phyloP scores from a whole-genome alignment of 192 early-diverging fungal genomes.

The Backusella circina region DNA sequence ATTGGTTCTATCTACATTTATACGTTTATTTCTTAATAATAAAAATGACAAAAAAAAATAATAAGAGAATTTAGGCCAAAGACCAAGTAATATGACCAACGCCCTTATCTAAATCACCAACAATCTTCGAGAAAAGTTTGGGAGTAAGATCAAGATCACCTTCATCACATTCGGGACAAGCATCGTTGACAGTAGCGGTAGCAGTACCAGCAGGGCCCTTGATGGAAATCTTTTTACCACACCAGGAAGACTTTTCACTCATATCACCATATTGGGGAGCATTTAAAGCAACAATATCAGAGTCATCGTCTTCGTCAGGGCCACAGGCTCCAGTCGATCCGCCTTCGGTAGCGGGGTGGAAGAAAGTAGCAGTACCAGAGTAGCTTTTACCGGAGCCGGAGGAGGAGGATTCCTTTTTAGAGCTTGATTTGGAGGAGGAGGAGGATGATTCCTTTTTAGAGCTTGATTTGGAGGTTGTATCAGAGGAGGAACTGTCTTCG shows the following conservation, averaged over 20 bases:
- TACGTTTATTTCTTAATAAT: not conserved
- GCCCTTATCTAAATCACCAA: slow-evolving; percentile 44
- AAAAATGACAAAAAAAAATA: not conserved
- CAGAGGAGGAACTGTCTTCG: not conserved
- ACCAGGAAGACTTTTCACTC: slow-evolving; percentile 19
- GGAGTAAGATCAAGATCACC: slow-evolving; percentile 54
- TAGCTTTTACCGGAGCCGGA: not conserved
- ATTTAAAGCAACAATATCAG: slow-evolving; percentile 23
- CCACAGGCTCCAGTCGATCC: slow-evolving; percentile 26
- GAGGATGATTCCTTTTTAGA: not conserved
- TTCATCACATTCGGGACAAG: slow-evolving; percentile 44
- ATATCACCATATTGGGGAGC: slow-evolving; percentile 21
- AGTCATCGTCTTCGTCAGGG: slow-evolving; percentile 2
- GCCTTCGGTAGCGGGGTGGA: slow-evolving; percentile 28
- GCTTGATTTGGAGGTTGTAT: not conserved
- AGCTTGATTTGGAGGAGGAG: not conserved
- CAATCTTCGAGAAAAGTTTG: slow-evolving; percentile 42
- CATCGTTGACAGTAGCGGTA: slow-evolving; percentile 48
- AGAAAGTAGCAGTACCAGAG: slow-evolving; percentile 24
- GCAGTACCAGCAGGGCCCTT: slow-evolving; percentile 38
- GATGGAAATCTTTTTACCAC: slow-evolving; percentile 24
- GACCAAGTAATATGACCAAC: slow-evolving; percentile 50
- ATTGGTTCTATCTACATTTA: not conserved
- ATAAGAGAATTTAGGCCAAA: slow-evolving; percentile 23
- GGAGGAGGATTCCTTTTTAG: not conserved